These are phyloP conservation scores for Pseudoturritis turrita DNA, from an alignment of 345 rosid genomes.

Conservation along the genomic window DNA sequence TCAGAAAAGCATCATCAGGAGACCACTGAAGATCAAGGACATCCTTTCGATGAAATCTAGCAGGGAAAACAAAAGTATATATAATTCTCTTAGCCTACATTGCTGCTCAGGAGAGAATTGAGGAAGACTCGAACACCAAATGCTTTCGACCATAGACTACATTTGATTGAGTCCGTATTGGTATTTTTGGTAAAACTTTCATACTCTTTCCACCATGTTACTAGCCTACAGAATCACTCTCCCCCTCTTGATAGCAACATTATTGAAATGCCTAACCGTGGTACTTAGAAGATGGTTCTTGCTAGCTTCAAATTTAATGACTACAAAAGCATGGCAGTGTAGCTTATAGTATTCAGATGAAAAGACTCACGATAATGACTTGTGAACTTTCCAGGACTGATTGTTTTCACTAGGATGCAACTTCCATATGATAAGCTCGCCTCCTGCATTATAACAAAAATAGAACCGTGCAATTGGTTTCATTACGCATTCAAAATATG, in stretches of 20 bases:
- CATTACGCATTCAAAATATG: neutral
- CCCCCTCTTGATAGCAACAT: neutral
- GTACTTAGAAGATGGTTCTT: neutral
- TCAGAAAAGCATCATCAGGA: slow-evolving; percentile 59
- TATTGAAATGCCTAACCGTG: neutral
- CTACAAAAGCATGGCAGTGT: neutral
- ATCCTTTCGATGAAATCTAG: slow-evolving; percentile 92
- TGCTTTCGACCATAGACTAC: neutral
- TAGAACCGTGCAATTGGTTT: neutral
- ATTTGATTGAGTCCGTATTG: neutral
- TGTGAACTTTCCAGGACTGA: slow-evolving; percentile 84
- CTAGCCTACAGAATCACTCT: neutral
- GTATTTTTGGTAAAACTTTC: neutral
- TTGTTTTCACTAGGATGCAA: slow-evolving; percentile 63
- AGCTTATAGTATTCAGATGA: slow-evolving; percentile 4
- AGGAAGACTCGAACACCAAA: neutral
- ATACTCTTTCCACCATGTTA: neutral
- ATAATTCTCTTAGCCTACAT: neutral
- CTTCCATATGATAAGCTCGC: slow-evolving; percentile 90
- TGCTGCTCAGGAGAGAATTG: neutral
- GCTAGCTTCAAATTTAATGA: neutral
- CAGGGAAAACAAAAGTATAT: neutral
- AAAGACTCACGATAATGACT: slow-evolving; percentile 61
- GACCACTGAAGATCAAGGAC: slow-evolving; percentile 95
- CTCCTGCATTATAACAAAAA: slow-evolving; percentile 47